phyloP scores from a whole-genome alignment of 352 stramenopile species.

The Globisporangium iwayamae region DNA sequence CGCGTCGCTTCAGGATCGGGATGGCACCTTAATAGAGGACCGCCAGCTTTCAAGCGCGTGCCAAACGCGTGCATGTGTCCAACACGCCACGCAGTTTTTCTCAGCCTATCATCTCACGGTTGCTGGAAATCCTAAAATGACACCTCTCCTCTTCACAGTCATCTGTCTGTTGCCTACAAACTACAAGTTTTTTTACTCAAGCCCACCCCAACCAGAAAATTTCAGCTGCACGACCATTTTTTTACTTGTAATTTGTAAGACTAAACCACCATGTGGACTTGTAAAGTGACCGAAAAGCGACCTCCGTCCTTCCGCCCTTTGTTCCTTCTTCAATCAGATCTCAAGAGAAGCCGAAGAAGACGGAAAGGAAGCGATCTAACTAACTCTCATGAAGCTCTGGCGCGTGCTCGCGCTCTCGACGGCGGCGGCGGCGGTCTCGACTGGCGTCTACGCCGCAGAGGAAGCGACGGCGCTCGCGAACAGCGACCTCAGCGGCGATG shows the following conservation, averaged over 20 bases:
- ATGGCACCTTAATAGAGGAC: constrained; percentile 8
- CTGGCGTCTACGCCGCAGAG: background rate
- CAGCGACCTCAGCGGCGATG: background rate
- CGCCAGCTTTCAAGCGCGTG: background rate
- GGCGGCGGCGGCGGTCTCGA: background rate
- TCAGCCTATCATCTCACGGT: constrained; percentile 5
- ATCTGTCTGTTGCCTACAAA: background rate
- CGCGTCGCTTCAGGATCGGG: constrained; percentile 14
- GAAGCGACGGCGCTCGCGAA: background rate
- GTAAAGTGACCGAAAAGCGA: background rate
- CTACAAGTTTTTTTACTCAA: background rate
- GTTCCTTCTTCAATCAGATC: constrained; percentile 20
- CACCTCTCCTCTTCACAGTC: background rate
- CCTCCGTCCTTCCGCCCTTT: background rate
- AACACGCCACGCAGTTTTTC: constrained; percentile 2
- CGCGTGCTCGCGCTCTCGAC: constrained; percentile 53
- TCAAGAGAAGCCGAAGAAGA: constrained; percentile 25
- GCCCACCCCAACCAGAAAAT: background rate
- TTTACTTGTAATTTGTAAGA: background rate
- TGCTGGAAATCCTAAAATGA: constrained; percentile 3
- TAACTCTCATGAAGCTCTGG: constrained; percentile 63
- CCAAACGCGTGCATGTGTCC: constrained; percentile 7
- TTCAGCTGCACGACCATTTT: background rate
- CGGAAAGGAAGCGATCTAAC: constrained; percentile 21
- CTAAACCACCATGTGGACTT: background rate